Percentiles rank a stretch among this genome's conserved stretches.
Evolutionary conservation across 306 rosid genomes (phyloP).

Genomic region (Echinosophora koreensis): DNA sequence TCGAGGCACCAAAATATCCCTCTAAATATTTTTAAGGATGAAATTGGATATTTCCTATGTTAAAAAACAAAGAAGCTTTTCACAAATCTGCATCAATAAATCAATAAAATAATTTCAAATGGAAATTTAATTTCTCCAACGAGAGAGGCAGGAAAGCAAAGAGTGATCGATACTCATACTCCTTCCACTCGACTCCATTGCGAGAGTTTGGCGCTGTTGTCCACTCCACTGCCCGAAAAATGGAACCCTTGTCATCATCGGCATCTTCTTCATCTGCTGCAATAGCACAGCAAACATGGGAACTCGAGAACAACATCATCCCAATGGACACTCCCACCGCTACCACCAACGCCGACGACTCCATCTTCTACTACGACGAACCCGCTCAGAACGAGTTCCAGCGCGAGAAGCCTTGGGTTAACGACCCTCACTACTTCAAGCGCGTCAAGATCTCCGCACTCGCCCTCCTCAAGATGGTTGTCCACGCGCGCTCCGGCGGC

Average conservation of each 20-base stretch:
- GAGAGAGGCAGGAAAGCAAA: too few species aligned
- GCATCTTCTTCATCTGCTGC: constrained; percentile 43
- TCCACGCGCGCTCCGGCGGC: constrained; percentile 97
- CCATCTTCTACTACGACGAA: constrained; percentile 94
- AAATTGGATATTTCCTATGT: too few species aligned
- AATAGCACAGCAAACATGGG: constrained; percentile 93
- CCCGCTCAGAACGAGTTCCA: constrained; percentile 72
- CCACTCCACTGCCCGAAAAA: too few species aligned
- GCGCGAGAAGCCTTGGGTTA: constrained; percentile 88
- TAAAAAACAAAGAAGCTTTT: too few species aligned
- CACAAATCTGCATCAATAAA: too few species aligned
- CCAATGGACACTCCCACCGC: constrained; percentile 72
- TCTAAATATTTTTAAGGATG: too few species aligned
- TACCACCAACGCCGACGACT: constrained; percentile 69
- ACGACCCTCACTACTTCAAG: constrained; percentile 93
- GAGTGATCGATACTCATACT: too few species aligned
- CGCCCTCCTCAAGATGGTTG: constrained; percentile 97
- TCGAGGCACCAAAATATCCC: too few species aligned
- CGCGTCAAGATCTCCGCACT: constrained; percentile 98
- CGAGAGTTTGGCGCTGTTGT: too few species aligned
- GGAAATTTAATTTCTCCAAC: too few species aligned
- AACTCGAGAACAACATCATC: constrained; percentile 85
- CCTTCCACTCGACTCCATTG: too few species aligned
- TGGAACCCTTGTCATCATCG: constrained; percentile 46
- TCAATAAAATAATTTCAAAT: too few species aligned